These are phyloP conservation scores for Sphagnum magellanicum DNA, from an alignment of 228 moss, liverwort and hornwort genomes.

Conservation along the genomic window DNA sequence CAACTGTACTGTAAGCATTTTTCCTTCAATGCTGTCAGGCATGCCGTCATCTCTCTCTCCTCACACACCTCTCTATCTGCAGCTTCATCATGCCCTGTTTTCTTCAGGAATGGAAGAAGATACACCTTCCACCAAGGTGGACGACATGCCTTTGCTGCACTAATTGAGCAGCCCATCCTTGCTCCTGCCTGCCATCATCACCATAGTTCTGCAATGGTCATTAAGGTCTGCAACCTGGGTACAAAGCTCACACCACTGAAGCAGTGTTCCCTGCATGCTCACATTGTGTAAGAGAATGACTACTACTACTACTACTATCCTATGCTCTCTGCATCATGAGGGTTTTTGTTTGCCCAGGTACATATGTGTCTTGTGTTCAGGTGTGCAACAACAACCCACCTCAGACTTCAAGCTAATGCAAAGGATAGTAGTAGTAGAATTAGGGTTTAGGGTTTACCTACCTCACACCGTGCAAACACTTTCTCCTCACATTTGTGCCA, in stretches of 20 bases:
- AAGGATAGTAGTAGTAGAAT: background rate
- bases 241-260: background rate
- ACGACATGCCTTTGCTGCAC: constrained; percentile 62
- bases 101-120: constrained; percentile 46
- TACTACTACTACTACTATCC: no score
- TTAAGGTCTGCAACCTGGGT: background rate
- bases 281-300: background rate
- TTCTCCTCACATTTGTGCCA: constrained; percentile 61
- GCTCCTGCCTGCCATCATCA: constrained; percentile 46
- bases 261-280: background rate
- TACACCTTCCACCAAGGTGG: constrained; percentile 73
- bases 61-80: constrained; percentile 68
- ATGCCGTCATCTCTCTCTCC: constrained; percentile 77
- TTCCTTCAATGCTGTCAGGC: constrained; percentile 54
- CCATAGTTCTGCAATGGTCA: background rate
- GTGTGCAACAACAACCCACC: no score
- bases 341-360: no score
- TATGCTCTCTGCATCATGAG: no score
- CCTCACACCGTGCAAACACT: constrained; percentile 59
- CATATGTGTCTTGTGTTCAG: no score
- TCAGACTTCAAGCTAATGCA: background rate
- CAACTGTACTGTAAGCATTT: constrained; percentile 54
- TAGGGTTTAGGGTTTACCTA: background rate
- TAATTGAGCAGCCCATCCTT: constrained; percentile 80
- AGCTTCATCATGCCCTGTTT: constrained; percentile 29